These are phyloP conservation scores for Inonotus obliquus DNA, from an alignment of 1,284 basidiomycete genomes.

Conservation along the genomic window DNA sequence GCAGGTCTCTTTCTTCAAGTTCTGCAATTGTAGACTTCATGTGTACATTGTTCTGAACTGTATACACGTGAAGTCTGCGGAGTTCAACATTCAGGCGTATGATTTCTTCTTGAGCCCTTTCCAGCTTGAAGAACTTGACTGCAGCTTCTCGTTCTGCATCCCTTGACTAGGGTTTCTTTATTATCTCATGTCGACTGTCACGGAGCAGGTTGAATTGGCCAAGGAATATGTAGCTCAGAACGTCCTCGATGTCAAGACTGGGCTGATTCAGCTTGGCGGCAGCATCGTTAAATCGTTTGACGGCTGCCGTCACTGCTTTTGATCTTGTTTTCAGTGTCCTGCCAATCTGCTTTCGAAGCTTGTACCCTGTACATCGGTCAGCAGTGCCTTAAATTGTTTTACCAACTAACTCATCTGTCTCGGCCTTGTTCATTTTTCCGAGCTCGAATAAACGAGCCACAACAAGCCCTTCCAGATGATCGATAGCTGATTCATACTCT, in stretches of 20 bases:
- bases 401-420: constrained; percentile 18
- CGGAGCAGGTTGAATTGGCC: constrained; percentile 34
- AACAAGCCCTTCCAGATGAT: constrained; percentile 28
- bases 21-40: too few species aligned
- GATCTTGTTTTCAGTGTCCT: constrained; percentile 27
- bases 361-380: too few species aligned
- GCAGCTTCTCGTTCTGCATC: constrained; percentile 26
- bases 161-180: constrained; percentile 27
- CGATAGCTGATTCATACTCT: constrained; percentile 25
- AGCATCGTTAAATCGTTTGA: constrained; percentile 27
- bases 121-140: constrained; percentile 26
- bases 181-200: constrained; percentile 28
- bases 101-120: constrained; percentile 32
- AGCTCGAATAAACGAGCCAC: constrained; percentile 30
- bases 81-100: constrained; percentile 29
- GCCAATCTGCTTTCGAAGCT: constrained; percentile 27
- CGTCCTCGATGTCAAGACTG: constrained; percentile 26
- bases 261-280: constrained; percentile 22
- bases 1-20: too few species aligned
- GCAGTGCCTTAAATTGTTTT: too few species aligned
- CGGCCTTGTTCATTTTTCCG: constrained; percentile 27
- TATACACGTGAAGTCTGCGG: constrained; percentile 21
- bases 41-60: too few species aligned
- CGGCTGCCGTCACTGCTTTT: constrained; percentile 25
- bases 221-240: constrained; percentile 31